Conservation (phyloP, 208 protist species). For the Phytomonas serpens region DNA sequence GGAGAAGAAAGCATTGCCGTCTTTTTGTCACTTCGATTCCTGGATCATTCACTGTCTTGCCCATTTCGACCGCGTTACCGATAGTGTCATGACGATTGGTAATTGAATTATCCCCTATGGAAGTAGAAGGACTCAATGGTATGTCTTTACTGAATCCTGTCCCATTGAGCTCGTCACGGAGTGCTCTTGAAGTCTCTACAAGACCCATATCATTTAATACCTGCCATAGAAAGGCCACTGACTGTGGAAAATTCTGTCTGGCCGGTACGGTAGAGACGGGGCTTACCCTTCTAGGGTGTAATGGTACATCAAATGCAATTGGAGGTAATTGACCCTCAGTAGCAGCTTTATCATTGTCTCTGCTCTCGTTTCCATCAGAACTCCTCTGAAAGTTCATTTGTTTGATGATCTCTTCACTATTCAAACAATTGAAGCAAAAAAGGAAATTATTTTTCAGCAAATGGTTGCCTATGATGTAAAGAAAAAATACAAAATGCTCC, state of each 20-base stretch:
- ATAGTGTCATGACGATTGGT: background rate
- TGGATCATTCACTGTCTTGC: background rate
- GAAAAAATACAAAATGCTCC: background rate
- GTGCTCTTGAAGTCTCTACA: background rate
- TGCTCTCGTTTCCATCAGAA: background rate
- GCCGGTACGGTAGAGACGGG: background rate
- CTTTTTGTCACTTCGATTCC: background rate
- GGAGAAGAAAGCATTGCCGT: background rate
- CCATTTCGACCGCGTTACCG: background rate
- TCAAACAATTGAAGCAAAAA: background rate
- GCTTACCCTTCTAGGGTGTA: background rate
- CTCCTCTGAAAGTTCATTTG: background rate
- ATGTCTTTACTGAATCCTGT: background rate
- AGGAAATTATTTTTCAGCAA: background rate
- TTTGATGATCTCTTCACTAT: background rate
- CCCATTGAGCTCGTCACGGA: background rate
- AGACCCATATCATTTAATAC: constrained; percentile 1
- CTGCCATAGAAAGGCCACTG: background rate
- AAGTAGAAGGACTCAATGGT: background rate
- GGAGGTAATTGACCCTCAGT: background rate
- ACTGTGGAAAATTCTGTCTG: background rate
- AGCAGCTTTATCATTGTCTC: background rate
- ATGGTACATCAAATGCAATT: background rate
- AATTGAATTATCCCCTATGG: background rate
- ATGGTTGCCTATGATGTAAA: background rate